Evolutionary conservation across 1,284 basidiomycete genomes (phyloP).

Genomic region (Pholiota adiposa): DNA sequence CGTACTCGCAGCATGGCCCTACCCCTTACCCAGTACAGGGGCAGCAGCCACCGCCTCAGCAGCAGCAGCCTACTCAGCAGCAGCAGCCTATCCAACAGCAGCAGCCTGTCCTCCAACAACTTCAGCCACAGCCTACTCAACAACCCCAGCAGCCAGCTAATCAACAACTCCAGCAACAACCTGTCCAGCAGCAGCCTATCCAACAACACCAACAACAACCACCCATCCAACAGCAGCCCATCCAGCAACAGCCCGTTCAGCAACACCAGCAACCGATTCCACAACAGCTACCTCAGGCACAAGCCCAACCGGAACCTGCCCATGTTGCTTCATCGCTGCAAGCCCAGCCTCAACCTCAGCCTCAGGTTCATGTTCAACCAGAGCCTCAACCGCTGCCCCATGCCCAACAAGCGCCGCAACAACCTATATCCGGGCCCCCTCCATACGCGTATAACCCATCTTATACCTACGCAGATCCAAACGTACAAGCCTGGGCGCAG

Average conservation of each 20-base stretch:
- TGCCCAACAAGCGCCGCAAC: slow-evolving; percentile 26
- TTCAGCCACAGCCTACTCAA: slow-evolving; percentile 18
- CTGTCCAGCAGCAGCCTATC: slow-evolving; percentile 18
- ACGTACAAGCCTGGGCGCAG: slow-evolving; percentile 80
- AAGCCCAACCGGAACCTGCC: slow-evolving; percentile 17
- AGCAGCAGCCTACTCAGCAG: slow-evolving; percentile 20
- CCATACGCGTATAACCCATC: slow-evolving; percentile 74
- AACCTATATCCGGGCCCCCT: slow-evolving; percentile 42
- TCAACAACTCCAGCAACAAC: slow-evolving; percentile 15
- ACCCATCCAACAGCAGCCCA: slow-evolving; percentile 27
- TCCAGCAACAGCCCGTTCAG: slow-evolving; percentile 20
- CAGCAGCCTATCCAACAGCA: slow-evolving; percentile 11
- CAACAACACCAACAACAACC: slow-evolving; percentile 21
- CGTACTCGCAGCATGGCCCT: slow-evolving; percentile 36
- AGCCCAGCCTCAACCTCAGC: slow-evolving; percentile 27
- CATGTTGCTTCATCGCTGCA: slow-evolving; percentile 12
- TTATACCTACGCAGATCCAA: slow-evolving; percentile 67
- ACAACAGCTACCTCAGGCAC: slow-evolving; percentile 15
- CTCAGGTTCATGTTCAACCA: slow-evolving; percentile 28
- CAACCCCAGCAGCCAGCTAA: slow-evolving; percentile 15
- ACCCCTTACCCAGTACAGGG: slow-evolving; percentile 34
- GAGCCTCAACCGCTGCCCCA: slow-evolving; percentile 23
- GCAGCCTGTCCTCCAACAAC: slow-evolving; percentile 19
- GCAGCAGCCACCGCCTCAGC: slow-evolving; percentile 14
- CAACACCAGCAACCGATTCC: slow-evolving; percentile 24